Conservation (phyloP, 495 filamentous ascomycete species). For the Aspergillus cristatus region DNA sequence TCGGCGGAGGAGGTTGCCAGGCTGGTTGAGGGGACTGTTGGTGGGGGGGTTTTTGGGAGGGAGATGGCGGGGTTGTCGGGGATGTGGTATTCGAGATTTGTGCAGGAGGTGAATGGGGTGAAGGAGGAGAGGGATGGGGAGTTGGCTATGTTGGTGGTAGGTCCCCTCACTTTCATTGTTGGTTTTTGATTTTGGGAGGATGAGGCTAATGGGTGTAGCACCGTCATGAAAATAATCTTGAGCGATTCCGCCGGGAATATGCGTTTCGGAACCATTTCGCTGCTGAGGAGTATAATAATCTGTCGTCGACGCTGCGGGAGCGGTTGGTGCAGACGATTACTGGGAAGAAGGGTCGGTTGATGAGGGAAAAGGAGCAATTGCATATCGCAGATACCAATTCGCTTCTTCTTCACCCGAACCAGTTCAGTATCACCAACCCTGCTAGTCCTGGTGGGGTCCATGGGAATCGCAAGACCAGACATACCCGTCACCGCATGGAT, state of each 20-base stretch:
- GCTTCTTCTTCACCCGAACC: slow-evolving; percentile 81
- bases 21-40: slow-evolving; percentile 51
- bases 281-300: slow-evolving; percentile 65
- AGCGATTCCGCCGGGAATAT: slow-evolving; percentile 32
- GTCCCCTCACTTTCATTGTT: slow-evolving; percentile 16
- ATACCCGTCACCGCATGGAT: slow-evolving; percentile 72
- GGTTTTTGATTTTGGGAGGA: not conserved
- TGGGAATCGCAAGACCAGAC: slow-evolving; percentile 71
- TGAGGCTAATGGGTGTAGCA: slow-evolving; percentile 17
- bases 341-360: slow-evolving; percentile 63
- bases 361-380: slow-evolving; percentile 79
- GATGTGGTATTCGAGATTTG: slow-evolving; percentile 68
- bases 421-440: slow-evolving; percentile 76
- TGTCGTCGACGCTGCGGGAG: slow-evolving; percentile 72
- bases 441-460: slow-evolving; percentile 73
- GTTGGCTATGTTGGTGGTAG: slow-evolving; percentile 66
- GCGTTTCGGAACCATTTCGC: slow-evolving; percentile 58
- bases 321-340: slow-evolving; percentile 72
- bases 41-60: slow-evolving; percentile 43
- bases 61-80: slow-evolving; percentile 62
- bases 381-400: slow-evolving; percentile 86
- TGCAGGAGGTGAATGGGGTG: slow-evolving; percentile 72
- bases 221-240: slow-evolving; percentile 33
- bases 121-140: slow-evolving; percentile 77
- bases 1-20: slow-evolving; percentile 55